Evolutionary conservation across 495 filamentous ascomycete genomes (phyloP).

Genomic region (Aspergillus wentii): DNA sequence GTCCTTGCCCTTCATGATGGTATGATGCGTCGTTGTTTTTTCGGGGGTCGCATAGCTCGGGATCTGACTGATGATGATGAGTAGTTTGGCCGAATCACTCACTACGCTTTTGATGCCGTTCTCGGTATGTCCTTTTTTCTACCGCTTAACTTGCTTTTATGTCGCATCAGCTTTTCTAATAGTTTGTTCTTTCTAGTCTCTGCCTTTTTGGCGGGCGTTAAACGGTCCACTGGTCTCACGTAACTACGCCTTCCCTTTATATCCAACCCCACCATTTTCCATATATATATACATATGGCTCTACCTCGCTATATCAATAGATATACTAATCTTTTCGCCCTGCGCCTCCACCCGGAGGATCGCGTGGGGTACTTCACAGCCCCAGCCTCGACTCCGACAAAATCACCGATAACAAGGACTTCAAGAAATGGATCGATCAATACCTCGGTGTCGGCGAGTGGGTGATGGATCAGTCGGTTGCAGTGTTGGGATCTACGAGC

Average conservation of each 20-base stretch:
- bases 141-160: too few relatives aligned
- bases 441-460: conserved; percentile 95
- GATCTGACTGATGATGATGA: conserved; percentile 10
- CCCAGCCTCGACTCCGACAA: conserved; percentile 85
- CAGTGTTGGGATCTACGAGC: conserved; percentile 76
- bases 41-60: too few relatives aligned
- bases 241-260: conserved; percentile 51
- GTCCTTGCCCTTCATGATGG: too few relatives aligned
- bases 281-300: too few relatives aligned
- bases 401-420: conserved; percentile 76
- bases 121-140: conserved; percentile 57
- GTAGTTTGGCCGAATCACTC: conserved; percentile 86
- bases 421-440: conserved; percentile 88
- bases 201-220: conserved; percentile 91
- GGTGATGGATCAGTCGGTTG: conserved; percentile 96
- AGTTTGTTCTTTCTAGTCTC: conserved; percentile 74
- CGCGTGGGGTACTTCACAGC: conserved; percentile 44
- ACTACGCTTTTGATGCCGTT: conserved; percentile 96
- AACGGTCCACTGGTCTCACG: conserved; percentile 95
- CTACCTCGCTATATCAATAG: too few relatives aligned
- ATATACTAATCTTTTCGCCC: conserved; percentile 28
- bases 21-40: too few relatives aligned
- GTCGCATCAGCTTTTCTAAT: too few relatives aligned
- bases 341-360: conserved; percentile 28
- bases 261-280: too few relatives aligned